Base-by-base conservation (phyloP, 768 basidiomycete species). In the Macrolepiota fuliginosa region DNA sequence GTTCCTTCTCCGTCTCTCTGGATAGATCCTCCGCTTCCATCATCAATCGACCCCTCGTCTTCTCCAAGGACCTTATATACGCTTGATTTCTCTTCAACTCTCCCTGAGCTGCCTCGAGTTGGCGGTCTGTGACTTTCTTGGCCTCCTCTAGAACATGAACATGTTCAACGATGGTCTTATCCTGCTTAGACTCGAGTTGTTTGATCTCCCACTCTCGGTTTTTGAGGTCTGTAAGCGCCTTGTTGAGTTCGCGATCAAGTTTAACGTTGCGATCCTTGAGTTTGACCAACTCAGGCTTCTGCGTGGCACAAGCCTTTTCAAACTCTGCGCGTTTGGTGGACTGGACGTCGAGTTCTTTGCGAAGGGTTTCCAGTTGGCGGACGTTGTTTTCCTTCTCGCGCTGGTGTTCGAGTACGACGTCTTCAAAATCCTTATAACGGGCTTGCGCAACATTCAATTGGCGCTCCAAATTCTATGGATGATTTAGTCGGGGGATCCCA, bases 161-260 rank as follows among this genome's bases (percentile, higher is more conserved):
- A 69, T 98, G 96, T 73, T 98, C 96, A 47, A 98, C 95, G 62
- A 97, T 96, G n/a, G 92, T 97, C 78, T 96, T 98, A 78, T 98
- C 94, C 70, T 97, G 91, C 70, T 83, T 87, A 2, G 91, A 89
- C 56, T 91, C 87, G 9, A 98, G 76, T 65, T 96, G 90, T 65
- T 88, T 91, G 64, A 93, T 83, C 60, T 96, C 92, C 84, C 88
- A 90, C 67, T 97, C 92, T 52, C 89, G 86, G 46, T 80, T 81
- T 70, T 92, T 89, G 52, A 96, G 77, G 62, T 96, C 92, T 7
- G 83, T 81, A n/a, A 91, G 78, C 10, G 88, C 85, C 69, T 92
- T 90, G 68, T 90, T 89, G 39, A 96, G 79, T 15, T 94, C 94
- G 11, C 86, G 81, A 63, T 96, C 91, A 67, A 86, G 83, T 75